Percentiles rank a stretch among this genome's conserved stretches.
Evolutionary conservation across 352 stramenopile genomes (phyloP).

Genomic region (Lagenidium sp.): DNA sequence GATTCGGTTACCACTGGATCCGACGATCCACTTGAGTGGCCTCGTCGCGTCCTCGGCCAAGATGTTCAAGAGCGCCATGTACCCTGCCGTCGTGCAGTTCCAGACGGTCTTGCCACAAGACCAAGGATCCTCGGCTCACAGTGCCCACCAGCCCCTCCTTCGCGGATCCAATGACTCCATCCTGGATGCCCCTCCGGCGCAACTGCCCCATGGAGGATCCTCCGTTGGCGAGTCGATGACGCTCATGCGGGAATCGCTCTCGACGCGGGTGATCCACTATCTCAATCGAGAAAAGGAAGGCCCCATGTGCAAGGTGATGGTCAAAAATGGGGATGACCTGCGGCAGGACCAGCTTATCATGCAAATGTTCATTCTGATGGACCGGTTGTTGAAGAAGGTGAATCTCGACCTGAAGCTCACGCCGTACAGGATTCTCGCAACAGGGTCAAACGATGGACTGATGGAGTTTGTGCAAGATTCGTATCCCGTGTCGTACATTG

Average conservation of each 20-base stretch:
- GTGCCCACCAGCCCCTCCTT: background rate
- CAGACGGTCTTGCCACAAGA: constrained; percentile 52
- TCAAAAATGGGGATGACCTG: constrained; percentile 99
- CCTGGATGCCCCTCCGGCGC: constrained; percentile 12
- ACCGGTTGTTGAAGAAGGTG: constrained; percentile 97
- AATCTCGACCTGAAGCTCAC: constrained; percentile 98
- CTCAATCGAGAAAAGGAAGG: constrained; percentile 76
- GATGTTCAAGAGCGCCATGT: constrained; percentile 98
- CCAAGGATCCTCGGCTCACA: no score
- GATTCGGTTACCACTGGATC: constrained; percentile 86
- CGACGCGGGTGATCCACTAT: constrained; percentile 65
- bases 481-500: constrained; percentile 93
- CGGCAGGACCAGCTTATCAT: constrained; percentile 99
- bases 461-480: constrained; percentile 98
- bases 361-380: constrained; percentile 99
- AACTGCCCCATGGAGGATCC: background rate
- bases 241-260: constrained; percentile 58
- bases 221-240: background rate
- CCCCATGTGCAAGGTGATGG: constrained; percentile 95
- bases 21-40: constrained; percentile 76
- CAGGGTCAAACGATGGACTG: constrained; percentile 86
- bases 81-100: constrained; percentile 96
- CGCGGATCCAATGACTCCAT: constrained; percentile 25
- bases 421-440: constrained; percentile 91
- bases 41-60: constrained; percentile 88